Evolutionary conservation across 2,329 filamentous ascomycete species (phyloP).

Genomic region (Curvularia sp.): DNA sequence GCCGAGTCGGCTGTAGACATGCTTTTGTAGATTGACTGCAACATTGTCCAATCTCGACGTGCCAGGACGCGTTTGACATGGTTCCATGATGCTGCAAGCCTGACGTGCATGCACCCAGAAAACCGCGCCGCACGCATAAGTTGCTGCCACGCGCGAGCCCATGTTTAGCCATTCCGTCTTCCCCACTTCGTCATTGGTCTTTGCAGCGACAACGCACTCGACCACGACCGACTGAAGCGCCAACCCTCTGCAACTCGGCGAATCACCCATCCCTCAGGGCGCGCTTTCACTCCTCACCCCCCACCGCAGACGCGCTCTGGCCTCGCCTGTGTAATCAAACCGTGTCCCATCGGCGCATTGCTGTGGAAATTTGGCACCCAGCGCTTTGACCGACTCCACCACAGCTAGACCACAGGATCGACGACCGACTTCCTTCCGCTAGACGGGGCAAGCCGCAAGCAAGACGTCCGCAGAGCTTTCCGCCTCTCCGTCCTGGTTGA

Average conservation of each 20-base stretch:
- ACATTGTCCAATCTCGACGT: background rate
- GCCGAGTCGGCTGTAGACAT: slow-evolving; percentile 1
- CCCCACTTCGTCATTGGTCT: slow-evolving; percentile 42
- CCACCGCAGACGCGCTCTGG: slow-evolving; percentile 29
- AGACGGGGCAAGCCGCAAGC: slow-evolving; percentile 9
- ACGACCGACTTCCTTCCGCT: slow-evolving; percentile 11
- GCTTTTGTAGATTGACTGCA: background rate
- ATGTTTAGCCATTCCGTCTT: slow-evolving; percentile 28
- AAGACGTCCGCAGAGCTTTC: slow-evolving; percentile 2
- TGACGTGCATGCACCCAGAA: slow-evolving; percentile 17
- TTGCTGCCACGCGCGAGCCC: slow-evolving; percentile 24
- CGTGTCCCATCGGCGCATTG: slow-evolving; percentile 31
- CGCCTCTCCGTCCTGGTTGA: slow-evolving; percentile 4
- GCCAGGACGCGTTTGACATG: background rate
- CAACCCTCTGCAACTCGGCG: slow-evolving; percentile 27
- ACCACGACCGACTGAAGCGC: slow-evolving; percentile 34
- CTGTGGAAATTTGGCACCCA: slow-evolving; percentile 26
- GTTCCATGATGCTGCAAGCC: background rate
- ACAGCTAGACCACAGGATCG: slow-evolving; percentile 16
- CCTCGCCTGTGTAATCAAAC: slow-evolving; percentile 26
- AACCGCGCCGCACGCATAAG: slow-evolving; percentile 8
- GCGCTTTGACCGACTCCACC: slow-evolving; percentile 45
- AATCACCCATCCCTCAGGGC: slow-evolving; percentile 32
- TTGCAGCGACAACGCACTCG: slow-evolving; percentile 34
- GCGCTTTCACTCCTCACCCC: slow-evolving; percentile 22